Evolutionary conservation across 2,329 filamentous ascomycete genomes (phyloP).

Genomic region (Fusarium nisikadoi): DNA sequence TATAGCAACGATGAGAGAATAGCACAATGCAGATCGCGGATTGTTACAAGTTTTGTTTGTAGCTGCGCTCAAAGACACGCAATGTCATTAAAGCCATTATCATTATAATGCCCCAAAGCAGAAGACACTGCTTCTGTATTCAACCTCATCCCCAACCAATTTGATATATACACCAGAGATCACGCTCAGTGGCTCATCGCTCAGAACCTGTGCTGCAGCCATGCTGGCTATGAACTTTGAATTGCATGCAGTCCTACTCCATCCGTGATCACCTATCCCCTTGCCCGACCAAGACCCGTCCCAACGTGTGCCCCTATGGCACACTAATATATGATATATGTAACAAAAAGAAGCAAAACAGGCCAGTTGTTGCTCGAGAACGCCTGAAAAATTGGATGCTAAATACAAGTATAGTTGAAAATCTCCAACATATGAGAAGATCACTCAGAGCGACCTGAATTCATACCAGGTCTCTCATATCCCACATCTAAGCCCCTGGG

Average conservation of each 20-base stretch:
- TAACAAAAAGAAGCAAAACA: slow-evolving; percentile 19
- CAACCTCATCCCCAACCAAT: slow-evolving; percentile 30
- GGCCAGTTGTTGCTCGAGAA: slow-evolving; percentile 30
- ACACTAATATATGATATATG: slow-evolving; percentile 19
- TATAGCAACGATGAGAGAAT: neutral
- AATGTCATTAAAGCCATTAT: slow-evolving; percentile 25
- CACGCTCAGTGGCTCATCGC: slow-evolving; percentile 25
- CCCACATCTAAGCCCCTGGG: slow-evolving; percentile 1
- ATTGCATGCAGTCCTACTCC: slow-evolving; percentile 28
- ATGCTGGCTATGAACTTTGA: slow-evolving; percentile 13
- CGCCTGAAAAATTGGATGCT: slow-evolving; percentile 31
- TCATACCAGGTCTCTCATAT: slow-evolving; percentile 15
- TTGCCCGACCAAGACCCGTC: slow-evolving; percentile 4
- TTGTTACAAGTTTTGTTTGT: neutral
- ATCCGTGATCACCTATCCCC: slow-evolving; percentile 3
- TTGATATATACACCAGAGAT: slow-evolving; percentile 38
- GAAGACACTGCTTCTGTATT: slow-evolving; percentile 40
- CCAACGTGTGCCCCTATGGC: slow-evolving; percentile 6
- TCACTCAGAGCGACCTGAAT: slow-evolving; percentile 24
- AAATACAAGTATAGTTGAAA: slow-evolving; percentile 24
- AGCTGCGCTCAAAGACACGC: neutral
- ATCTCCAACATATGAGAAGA: slow-evolving; percentile 29
- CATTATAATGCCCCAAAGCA: slow-evolving; percentile 23
- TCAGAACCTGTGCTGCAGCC: slow-evolving; percentile 12
- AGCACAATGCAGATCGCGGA: neutral